Conservation (phyloP, 2,329 filamentous ascomycete species). For the Exophiala sp. region DNA sequence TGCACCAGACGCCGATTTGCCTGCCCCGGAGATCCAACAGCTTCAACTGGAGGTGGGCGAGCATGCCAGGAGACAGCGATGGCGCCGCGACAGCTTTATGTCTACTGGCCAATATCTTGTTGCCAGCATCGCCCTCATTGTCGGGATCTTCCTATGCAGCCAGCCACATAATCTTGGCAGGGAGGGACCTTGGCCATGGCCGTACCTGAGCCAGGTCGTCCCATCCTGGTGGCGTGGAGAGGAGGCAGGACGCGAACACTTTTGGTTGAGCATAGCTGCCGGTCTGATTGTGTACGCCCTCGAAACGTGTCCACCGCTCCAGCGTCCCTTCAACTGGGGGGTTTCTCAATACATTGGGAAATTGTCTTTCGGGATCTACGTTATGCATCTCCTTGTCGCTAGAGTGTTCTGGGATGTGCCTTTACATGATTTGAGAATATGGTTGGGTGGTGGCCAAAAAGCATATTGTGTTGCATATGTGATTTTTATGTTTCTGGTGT, state of each 20-base stretch:
- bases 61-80: neutral
- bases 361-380: constrained; percentile 47
- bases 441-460: neutral
- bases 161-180: constrained; percentile 10
- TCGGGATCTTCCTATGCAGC: constrained; percentile 9
- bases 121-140: neutral
- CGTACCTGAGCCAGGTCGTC: constrained; percentile 36
- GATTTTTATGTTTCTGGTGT: neutral
- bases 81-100: neutral
- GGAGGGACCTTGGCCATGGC: constrained; percentile 27
- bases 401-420: neutral
- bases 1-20: neutral
- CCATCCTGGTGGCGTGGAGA: constrained; percentile 37
- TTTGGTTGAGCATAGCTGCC: constrained; percentile 42
- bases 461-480: neutral
- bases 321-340: constrained; percentile 40
- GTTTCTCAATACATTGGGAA: constrained; percentile 47
- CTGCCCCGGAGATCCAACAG: neutral
- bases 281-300: constrained; percentile 41
- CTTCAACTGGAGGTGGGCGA: neutral
- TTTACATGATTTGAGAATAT: neutral
- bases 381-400: constrained; percentile 37
- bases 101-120: neutral
- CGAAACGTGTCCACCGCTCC: constrained; percentile 40
- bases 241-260: constrained; percentile 37